Percentiles rank a stretch among this genome's conserved stretches.
These are phyloP conservation scores for Ogataea polymorpha DNA, from an alignment of 805 yeast genomes.

Conservation along the genomic window DNA sequence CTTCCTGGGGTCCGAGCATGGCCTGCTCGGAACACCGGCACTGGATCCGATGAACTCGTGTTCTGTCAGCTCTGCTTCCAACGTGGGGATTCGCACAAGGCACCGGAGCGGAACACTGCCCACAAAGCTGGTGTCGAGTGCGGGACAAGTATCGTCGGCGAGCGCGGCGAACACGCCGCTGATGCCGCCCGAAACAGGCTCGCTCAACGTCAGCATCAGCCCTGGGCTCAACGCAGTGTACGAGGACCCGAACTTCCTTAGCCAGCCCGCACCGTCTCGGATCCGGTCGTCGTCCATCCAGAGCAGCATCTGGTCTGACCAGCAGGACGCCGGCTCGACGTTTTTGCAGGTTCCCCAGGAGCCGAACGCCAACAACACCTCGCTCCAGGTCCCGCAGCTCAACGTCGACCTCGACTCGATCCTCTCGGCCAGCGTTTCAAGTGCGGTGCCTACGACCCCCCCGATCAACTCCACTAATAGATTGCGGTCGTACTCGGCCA, in stretches of 20 bases:
- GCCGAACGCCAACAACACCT: constrained; percentile 14
- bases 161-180: constrained; percentile 21
- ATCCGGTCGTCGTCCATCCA: constrained; percentile 56
- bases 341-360: constrained; percentile 19
- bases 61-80: constrained; percentile 27
- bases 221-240: constrained; percentile 28
- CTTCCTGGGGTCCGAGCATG: constrained; percentile 15
- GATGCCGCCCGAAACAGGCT: constrained; percentile 14
- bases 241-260: constrained; percentile 21
- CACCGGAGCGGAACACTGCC: constrained; percentile 82
- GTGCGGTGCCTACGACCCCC: constrained; percentile 15
- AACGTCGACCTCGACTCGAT: constrained; percentile 26
- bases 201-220: constrained; percentile 20
- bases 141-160: constrained; percentile 18
- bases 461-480: constrained; percentile 25
- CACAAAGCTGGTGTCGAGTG: constrained; percentile 43
- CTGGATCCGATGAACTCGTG: constrained; percentile 16
- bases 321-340: constrained; percentile 16
- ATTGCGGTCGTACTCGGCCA: constrained; percentile 52
- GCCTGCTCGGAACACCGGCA: constrained; percentile 6
- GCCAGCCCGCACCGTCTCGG: constrained; percentile 28
- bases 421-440: constrained; percentile 21
- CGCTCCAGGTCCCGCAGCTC: constrained; percentile 24
- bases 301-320: constrained; percentile 59
- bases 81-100: constrained; percentile 47